Base-by-base conservation (phyloP, 202 grass and related monocot species). In the Dendrocalamus latiflorus region DNA sequence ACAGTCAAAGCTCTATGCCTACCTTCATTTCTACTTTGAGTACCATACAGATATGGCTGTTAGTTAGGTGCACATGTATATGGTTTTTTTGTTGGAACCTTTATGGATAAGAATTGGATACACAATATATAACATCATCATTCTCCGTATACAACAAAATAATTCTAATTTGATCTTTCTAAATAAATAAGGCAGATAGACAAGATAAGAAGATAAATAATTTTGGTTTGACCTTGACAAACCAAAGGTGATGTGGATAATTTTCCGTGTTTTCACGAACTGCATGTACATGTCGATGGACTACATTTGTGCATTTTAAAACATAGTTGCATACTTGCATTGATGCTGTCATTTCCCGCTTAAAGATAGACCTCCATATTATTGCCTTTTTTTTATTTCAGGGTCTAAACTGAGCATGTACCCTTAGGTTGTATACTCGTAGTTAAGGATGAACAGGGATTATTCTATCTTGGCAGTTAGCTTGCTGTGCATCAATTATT, bases 401-500 rank as follows among this genome's bases (percentile, higher is more conserved):
- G 57, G 26, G 38, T 26, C 28, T 45, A 72, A 44, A 55, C 48
- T 42, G 51, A 68, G 15, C 28, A 75, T 69, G 37, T 18, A 63
- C 41, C 14, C 54, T 56, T 62, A 62, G 51, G 16, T 58, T 70
- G 5, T 70, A 6, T 28, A 24, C 22, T 55, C 41, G 14, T 26
- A 38, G 71, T 53, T 42, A 76, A 75, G 54, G 53, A 18, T 38
- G 78, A 45, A 76, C 62, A 36, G 25, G 15, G 47, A 75, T 50
- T 60, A 70, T 53, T 72, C 4, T 87, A 15, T 6, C 56, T 72
- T 11, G 69, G 24, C 50, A 10, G 37, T 68, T 57, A 61, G 25
- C 41, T 81, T 75, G 28, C 21, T 50, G 44, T 63, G 53, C 70
- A 69, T 30, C 60, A 87, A 24, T 83, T 83, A 79, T 53, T 71